These are phyloP conservation scores for Leucocoprinus birnbaumii DNA, from an alignment of 768 basidiomycete species.

Conservation along the genomic window DNA sequence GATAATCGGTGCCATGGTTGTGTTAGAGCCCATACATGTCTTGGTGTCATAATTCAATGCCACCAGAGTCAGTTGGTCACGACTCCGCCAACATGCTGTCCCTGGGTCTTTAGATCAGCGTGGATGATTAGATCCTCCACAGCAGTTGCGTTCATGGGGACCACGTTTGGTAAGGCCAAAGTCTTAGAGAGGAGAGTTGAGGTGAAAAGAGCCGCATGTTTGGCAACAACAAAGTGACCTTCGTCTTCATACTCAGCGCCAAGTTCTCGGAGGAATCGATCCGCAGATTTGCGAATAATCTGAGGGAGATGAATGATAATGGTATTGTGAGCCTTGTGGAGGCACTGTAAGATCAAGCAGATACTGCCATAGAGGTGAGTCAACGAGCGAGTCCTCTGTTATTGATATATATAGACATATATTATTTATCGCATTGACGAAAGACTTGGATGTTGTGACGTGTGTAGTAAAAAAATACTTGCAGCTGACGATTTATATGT, in stretches of 20 bases:
- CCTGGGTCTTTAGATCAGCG: slow-evolving; percentile 42
- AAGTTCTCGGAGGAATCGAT: slow-evolving; percentile 65
- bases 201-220: slow-evolving; percentile 81
- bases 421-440: too few species aligned
- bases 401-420: too few species aligned
- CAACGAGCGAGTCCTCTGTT: too few species aligned
- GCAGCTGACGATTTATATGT: too few species aligned
- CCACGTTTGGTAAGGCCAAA: slow-evolving; percentile 67
- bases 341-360: too few species aligned
- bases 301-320: slow-evolving; percentile 21
- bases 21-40: slow-evolving; percentile 77
- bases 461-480: too few species aligned
- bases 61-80: slow-evolving; percentile 50
- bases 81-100: slow-evolving; percentile 47
- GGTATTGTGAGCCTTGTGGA: too few species aligned
- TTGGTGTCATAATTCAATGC: slow-evolving; percentile 70
- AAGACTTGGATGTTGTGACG: too few species aligned
- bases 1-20: slow-evolving; percentile 75
- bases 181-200: slow-evolving; percentile 72
- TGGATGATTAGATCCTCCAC: slow-evolving; percentile 80
- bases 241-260: slow-evolving; percentile 78
- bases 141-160: slow-evolving; percentile 75
- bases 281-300: slow-evolving; percentile 78
- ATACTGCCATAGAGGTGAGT: too few species aligned
- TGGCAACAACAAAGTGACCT: slow-evolving; percentile 74